phyloP scores from a whole-genome alignment of 2,329 filamentous ascomycete genomes.

The Rutstroemia sp. region DNA sequence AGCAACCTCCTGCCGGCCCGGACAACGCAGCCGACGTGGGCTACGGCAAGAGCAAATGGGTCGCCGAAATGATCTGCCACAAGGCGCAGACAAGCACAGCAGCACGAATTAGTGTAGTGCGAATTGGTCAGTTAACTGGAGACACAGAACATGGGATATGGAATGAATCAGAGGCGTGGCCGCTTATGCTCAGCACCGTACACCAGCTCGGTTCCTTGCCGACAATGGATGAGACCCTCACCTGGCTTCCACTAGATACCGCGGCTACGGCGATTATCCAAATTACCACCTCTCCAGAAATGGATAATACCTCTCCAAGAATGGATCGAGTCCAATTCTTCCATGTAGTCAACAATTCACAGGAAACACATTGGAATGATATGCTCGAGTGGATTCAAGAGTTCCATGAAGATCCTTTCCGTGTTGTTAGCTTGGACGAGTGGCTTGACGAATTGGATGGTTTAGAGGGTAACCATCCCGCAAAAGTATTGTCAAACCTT shows the following conservation, averaged over 20 bases:
- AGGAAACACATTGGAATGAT: not conserved
- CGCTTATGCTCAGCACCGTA: slow-evolving; percentile 38
- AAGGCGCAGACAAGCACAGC: slow-evolving; percentile 26
- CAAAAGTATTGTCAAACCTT: too few species aligned
- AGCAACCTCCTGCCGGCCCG: not conserved
- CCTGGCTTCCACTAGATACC: slow-evolving; percentile 40
- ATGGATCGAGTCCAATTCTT: slow-evolving; percentile 27
- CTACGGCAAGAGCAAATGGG: slow-evolving; percentile 51
- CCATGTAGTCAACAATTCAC: slow-evolving; percentile 40
- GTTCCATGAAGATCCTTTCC: not conserved
- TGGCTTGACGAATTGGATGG: not conserved
- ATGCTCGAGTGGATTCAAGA: not conserved
- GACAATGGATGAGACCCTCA: slow-evolving; percentile 25
- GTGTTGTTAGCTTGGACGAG: not conserved
- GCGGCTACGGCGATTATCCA: slow-evolving; percentile 37
- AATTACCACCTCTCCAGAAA: slow-evolving; percentile 23
- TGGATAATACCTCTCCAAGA: too few species aligned
- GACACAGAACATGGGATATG: slow-evolving; percentile 37
- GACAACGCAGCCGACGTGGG: slow-evolving; percentile 39
- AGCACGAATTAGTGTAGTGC: slow-evolving; percentile 12
- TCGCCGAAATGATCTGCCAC: slow-evolving; percentile 47
- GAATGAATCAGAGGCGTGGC: slow-evolving; percentile 42
- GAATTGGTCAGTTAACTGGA: slow-evolving; percentile 38
- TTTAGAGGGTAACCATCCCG: too few species aligned
- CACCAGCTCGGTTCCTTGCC: slow-evolving; percentile 34